A percentile compares a stretch with the other conserved stretches of the same genome.
phyloP scores from a whole-genome alignment of 148 eudicot species.

The Pouteria glomerata region DNA sequence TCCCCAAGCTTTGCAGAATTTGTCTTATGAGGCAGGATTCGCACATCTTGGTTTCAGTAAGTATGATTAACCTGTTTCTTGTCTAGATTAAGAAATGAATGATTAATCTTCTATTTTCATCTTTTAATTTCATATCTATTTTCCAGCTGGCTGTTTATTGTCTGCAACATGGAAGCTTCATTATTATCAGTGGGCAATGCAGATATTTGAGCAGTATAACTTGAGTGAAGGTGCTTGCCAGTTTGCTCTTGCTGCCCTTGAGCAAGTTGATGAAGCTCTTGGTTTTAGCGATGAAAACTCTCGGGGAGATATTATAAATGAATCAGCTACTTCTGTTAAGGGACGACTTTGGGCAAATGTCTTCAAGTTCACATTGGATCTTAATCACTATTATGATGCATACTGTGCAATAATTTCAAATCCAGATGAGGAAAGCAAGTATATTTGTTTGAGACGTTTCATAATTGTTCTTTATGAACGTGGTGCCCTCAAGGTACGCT shows the following conservation, averaged over 20 bases:
- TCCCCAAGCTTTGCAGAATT: constrained; percentile 54
- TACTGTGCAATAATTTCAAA: constrained; percentile 96
- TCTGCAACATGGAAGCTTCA: constrained; percentile 82
- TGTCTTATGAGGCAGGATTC: constrained; percentile 68
- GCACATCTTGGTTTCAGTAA: constrained; percentile 53
- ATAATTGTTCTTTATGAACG: constrained; percentile 88
- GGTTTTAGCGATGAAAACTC: constrained; percentile 25
- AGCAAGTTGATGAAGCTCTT: constrained; percentile 90
- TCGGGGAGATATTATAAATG: constrained; percentile 26
- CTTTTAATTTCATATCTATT: constrained; percentile 10
- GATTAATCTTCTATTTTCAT: constrained; percentile 1
- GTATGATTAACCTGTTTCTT: constrained; percentile 13
- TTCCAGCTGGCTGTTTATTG: constrained; percentile 48
- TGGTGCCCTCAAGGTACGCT: constrained; percentile 76
- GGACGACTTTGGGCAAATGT: constrained; percentile 99
- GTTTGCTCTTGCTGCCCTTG: constrained; percentile 95
- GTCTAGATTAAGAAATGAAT: not conserved
- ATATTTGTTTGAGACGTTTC: constrained; percentile 90
- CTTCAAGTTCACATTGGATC: constrained; percentile 86
- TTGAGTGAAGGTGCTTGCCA: constrained; percentile 85
- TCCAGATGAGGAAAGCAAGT: constrained; percentile 96
- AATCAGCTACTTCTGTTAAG: constrained; percentile 56
- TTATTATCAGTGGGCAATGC: constrained; percentile 97
- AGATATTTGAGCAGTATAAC: constrained; percentile 84
- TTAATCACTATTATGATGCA: constrained; percentile 70